phyloP scores from a whole-genome alignment of 2,329 filamentous ascomycete species.

The Westerdykella sp. region DNA sequence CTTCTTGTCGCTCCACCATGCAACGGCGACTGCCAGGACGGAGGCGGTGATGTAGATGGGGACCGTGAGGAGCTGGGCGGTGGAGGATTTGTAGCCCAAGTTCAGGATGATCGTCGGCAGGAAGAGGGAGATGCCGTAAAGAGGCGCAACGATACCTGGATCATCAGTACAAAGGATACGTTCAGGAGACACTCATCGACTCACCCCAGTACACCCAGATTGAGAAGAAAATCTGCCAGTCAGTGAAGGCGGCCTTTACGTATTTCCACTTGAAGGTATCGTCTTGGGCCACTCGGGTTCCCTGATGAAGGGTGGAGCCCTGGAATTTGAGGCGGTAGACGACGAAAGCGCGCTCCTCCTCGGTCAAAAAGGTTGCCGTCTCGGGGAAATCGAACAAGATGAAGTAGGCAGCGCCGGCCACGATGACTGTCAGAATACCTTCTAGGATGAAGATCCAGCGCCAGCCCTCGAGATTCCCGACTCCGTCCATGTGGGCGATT shows the following conservation, averaged over 20 bases:
- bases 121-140: constrained; percentile 35
- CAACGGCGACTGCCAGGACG: constrained; percentile 28
- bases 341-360: constrained; percentile 51
- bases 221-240: constrained; percentile 46
- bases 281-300: constrained; percentile 59
- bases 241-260: constrained; percentile 41
- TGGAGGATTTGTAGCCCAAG: constrained; percentile 36
- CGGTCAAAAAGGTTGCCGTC: constrained; percentile 52
- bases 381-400: constrained; percentile 60
- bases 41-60: constrained; percentile 40
- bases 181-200: constrained; percentile 31
- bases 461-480: constrained; percentile 37
- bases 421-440: constrained; percentile 31
- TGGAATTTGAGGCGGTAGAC: constrained; percentile 53
- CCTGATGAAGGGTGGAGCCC: constrained; percentile 40
- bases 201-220: constrained; percentile 59
- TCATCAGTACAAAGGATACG: neutral
- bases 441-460: constrained; percentile 35
- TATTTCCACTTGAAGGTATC: constrained; percentile 61
- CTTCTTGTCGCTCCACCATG: constrained; percentile 25
- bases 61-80: constrained; percentile 40
- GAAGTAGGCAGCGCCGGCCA: constrained; percentile 37
- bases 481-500: constrained; percentile 57
- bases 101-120: constrained; percentile 45
- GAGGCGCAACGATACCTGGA: constrained; percentile 34